Base-by-base conservation (phyloP, 495 filamentous ascomycete genomes). In the Penicillium roqueforti region DNA sequence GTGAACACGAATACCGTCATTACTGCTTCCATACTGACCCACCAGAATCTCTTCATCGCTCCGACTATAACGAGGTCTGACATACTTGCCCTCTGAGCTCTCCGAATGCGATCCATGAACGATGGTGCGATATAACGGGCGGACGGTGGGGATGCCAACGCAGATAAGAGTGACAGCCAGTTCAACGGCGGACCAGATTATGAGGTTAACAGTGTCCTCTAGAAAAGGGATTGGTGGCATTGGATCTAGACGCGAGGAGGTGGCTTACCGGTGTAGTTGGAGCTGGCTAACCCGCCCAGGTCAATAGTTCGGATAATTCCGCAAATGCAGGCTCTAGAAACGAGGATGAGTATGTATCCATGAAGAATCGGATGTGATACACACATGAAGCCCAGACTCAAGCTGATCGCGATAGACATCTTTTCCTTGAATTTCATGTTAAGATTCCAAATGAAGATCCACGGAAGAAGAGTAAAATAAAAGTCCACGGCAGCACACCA, bases 401-500 rank as follows among this genome's bases (percentile, higher is more conserved):
- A 50, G 31, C 60, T 63, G 37, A 59, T 55, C 0, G 60, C 60
- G 5, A 63, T 63, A 5, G 60, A 51, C 50, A 63, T 63, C 51
- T 63, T 63, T 22, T 63, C 56, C 31, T 59, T 60, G 38, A 59
- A 57, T 13, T 51, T 54, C 60, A 63, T 63, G 9, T 63, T 63
- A 3, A 63, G 46, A 32, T 59, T 56, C 60, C 60, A 63, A 29
- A 64, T 58, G 42, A 63, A 63, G 7, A 63, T 51, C 60, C 60
- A 63, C 3, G 60, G 60, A 25, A 63, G 57, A 18, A 60, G 28
- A 11, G 60, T 57, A 40, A 63, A 60, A 34, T 63, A 63, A 18
- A 63, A 63, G 32, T 63, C 60, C 39, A 63, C 60, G 2, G 36
- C 60, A 18, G 60, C 60, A 50, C 60, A 63, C 60, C 60, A 63